Evolutionary conservation across 306 rosid species (phyloP), one percentile per base, ranked within the genome.

Genomic region (Casuarina equisetifolia): DNA sequence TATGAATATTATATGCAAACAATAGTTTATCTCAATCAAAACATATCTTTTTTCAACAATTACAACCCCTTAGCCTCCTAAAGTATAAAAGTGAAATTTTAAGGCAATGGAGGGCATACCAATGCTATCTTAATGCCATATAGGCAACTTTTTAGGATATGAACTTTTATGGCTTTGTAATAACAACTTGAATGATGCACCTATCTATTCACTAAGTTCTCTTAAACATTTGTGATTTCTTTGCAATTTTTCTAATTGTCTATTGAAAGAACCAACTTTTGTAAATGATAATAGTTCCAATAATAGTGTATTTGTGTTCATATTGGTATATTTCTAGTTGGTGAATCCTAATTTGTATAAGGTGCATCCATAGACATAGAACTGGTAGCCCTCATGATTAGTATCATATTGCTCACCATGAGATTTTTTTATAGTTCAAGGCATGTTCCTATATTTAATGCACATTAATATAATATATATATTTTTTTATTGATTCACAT

Each of bases 41-140:
- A 25, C 32, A 25, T 1, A 25, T 25, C 1, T 25, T 25, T 25
- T 25, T 25, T 1, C 32, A 25, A 25, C 32, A 25, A 25, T 25
- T 25, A 1, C 32, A 25, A 1, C 32, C 32, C 32, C 32, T 0
- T 25, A 66, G 98, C 97, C 58, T 97, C 97, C 6, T 97, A 97
- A 71, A 92, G 97, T 78, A 85, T 91, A 48, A 92, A 80, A 82
- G 97, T 95, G 64, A 92, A 92, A 59, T 92, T 95, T 84, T 93
- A 92, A 87, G 97, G 97, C 76, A 92, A 86, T n/a, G 98, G 98
- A 44, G 97, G 98, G 66, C 98, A 95, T 82, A 97, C 97, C 0
- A 96, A 97, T 46, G 96, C 97, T 3, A 97, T 91, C 85, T 91
- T 92, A 63, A 89, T 92, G 97, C 97, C 97, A 82, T 82, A 87